Evolutionary conservation across 352 stramenopile genomes (phyloP).

Genomic region (Phytophthora pluvialis): DNA sequence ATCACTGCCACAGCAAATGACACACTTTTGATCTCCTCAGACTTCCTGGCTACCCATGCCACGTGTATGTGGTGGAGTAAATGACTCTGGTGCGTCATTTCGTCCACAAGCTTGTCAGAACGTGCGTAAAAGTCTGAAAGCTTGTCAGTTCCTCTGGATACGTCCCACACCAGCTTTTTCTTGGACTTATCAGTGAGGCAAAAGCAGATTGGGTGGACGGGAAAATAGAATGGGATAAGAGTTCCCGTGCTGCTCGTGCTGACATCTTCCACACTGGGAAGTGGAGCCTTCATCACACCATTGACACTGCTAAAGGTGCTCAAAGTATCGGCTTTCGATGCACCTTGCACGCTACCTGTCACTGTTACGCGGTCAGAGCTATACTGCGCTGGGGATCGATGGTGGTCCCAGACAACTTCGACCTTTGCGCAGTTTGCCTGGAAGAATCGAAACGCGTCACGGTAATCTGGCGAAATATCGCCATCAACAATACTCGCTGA

Average conservation of each 20-base stretch:
- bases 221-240: constrained; percentile 74
- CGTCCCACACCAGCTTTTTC: constrained; percentile 71
- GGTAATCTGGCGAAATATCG: constrained; percentile 37
- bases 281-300: background rate
- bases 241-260: constrained; percentile 8
- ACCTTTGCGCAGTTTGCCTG: constrained; percentile 67
- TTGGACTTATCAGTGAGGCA: constrained; percentile 78
- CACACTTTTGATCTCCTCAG: constrained; percentile 54
- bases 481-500: constrained; percentile 2
- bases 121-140: constrained; percentile 71
- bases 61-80: constrained; percentile 45
- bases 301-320: background rate
- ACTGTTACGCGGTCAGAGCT: background rate
- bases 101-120: constrained; percentile 71
- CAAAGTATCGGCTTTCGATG: background rate
- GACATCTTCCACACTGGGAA: constrained; percentile 1
- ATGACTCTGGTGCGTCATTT: constrained; percentile 75
- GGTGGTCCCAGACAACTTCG: constrained; percentile 71
- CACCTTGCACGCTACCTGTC: constrained; percentile 1
- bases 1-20: constrained; percentile 57
- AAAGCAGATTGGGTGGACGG: constrained; percentile 77
- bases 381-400: constrained; percentile 12
- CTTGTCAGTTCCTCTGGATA: constrained; percentile 64
- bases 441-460: constrained; percentile 68
- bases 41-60: constrained; percentile 45